Base-by-base conservation (phyloP, 148 eudicot genomes). In the Rhododendron molle region DNA sequence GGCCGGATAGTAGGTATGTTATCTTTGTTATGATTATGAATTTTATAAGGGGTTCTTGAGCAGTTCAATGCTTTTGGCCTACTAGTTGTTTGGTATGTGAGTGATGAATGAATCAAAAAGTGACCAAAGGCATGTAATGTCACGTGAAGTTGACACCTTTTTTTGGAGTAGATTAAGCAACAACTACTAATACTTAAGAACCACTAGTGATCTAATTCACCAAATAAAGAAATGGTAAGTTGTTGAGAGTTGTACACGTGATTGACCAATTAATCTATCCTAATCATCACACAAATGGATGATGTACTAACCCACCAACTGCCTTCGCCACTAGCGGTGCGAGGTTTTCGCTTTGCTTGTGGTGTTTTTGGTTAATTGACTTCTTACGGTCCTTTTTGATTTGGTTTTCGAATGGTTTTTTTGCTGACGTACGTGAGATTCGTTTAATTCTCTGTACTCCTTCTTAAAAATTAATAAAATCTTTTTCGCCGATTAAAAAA, bases 241-340 rank as follows among this genome's bases (percentile, higher is more conserved):
- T 32, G 71, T 81, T 56, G 83, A 34, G 71, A 7, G 36, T 3
- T 34, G 65, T 16, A 15, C 15, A 30, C 43, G 40, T 71, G 76
- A 71, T 36, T 38, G 78, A 21, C 44, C n/a, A 7, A 40, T n/a
- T n/a, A n/a, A n/a, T 40, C 44, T 6, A 38, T 16, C 78, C 78
- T 20, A 74, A 38, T 74, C 78, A 72, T 72, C 77, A 34, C 43
- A 72, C 8, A 38, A 38, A 74, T 74, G 4, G 46, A 36, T 74
- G 78, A 38, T 16, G 47, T 74, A 74, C 44, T 18, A 47, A 74
- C 78, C 78, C 78, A 74, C 78, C 78, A 74, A 34, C 78, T 38
- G n/a, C 47, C 78, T 1, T 73, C 12, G 2, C 44, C 44, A 40
- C 44, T 6, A 0, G 7, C 7, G 0, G 7, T 6, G 44, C 0